Evolutionary conservation across 495 filamentous ascomycete species (phyloP).

Genomic region (Thozetella sp.): DNA sequence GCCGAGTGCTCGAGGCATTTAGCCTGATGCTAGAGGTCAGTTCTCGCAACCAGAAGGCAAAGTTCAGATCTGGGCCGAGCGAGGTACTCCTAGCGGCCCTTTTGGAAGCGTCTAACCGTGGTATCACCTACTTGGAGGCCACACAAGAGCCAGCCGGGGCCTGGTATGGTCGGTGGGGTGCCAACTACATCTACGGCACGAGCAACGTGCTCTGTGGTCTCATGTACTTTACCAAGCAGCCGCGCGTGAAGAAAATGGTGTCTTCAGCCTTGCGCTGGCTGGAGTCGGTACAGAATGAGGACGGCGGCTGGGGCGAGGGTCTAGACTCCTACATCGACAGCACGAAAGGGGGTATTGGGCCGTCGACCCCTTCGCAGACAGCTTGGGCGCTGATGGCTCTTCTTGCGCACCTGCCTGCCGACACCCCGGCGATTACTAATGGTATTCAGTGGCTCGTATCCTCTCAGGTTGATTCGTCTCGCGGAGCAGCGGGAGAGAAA

Average conservation of each 20-base stretch:
- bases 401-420: constrained; percentile 13
- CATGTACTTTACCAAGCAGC: constrained; percentile 4
- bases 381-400: constrained; percentile 38
- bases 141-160: constrained; percentile 26
- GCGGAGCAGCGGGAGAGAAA: background rate
- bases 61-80: background rate
- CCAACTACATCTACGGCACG: constrained; percentile 36
- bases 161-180: constrained; percentile 39
- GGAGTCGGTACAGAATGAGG: constrained; percentile 22
- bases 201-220: constrained; percentile 33
- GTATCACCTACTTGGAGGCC: constrained; percentile 17
- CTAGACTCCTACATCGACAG: constrained; percentile 22
- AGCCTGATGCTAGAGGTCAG: constrained; percentile 20
- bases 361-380: constrained; percentile 32
- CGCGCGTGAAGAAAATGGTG: constrained; percentile 5
- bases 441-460: constrained; percentile 24
- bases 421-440: constrained; percentile 10
- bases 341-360: constrained; percentile 14
- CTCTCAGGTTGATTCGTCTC: background rate
- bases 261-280: constrained; percentile 23
- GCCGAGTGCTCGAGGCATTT: constrained; percentile 39
- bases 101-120: background rate
- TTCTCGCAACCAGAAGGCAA: background rate
- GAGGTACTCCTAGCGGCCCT: background rate
- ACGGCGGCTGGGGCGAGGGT: constrained; percentile 39